Conservation (phyloP, 2,329 filamentous ascomycete species). For the Apiospora phragmitis region DNA sequence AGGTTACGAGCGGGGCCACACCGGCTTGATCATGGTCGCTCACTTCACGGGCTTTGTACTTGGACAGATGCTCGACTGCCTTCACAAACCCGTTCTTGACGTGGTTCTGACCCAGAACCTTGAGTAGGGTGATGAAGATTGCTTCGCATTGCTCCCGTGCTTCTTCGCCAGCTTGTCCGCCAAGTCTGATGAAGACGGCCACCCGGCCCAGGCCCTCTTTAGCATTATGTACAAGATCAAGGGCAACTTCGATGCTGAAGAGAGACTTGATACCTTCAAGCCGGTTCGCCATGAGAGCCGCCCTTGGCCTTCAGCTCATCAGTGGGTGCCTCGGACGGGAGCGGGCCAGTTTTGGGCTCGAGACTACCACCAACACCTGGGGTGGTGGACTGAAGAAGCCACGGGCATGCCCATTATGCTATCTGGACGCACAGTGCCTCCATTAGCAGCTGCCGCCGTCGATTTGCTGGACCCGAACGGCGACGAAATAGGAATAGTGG, state of each 20-base stretch:
- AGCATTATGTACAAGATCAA: slow-evolving; percentile 84
- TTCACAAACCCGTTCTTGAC: slow-evolving; percentile 93
- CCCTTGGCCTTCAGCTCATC: slow-evolving; percentile 94
- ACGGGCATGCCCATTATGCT: slow-evolving; percentile 33
- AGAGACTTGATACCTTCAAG: slow-evolving; percentile 92
- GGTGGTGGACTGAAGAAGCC: slow-evolving; percentile 49
- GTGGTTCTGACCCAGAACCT: slow-evolving; percentile 82
- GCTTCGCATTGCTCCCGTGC: slow-evolving; percentile 85
- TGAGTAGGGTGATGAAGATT: slow-evolving; percentile 83
- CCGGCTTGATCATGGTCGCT: slow-evolving; percentile 69
- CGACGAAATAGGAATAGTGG: slow-evolving; percentile 62
- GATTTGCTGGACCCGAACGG: slow-evolving; percentile 53
- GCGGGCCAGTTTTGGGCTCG: slow-evolving; percentile 42
- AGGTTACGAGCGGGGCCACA: slow-evolving; percentile 90
- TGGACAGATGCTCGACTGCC: slow-evolving; percentile 85
- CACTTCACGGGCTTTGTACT: slow-evolving; percentile 86
- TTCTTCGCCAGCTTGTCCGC: slow-evolving; percentile 77
- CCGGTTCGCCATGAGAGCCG: slow-evolving; percentile 93
- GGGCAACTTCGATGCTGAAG: slow-evolving; percentile 93
- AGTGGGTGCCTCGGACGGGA: slow-evolving; percentile 71
- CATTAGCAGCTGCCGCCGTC: slow-evolving; percentile 29
- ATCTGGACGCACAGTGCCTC: slow-evolving; percentile 25
- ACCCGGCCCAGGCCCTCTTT: slow-evolving; percentile 86
- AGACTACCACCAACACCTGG: slow-evolving; percentile 40
- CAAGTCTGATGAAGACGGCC: slow-evolving; percentile 77